Evolutionary conservation across 192 early-diverging fungal genomes (phyloP), one percentile per base, ranked within the genome.

Genomic region (Entophlyctis helioformis): DNA sequence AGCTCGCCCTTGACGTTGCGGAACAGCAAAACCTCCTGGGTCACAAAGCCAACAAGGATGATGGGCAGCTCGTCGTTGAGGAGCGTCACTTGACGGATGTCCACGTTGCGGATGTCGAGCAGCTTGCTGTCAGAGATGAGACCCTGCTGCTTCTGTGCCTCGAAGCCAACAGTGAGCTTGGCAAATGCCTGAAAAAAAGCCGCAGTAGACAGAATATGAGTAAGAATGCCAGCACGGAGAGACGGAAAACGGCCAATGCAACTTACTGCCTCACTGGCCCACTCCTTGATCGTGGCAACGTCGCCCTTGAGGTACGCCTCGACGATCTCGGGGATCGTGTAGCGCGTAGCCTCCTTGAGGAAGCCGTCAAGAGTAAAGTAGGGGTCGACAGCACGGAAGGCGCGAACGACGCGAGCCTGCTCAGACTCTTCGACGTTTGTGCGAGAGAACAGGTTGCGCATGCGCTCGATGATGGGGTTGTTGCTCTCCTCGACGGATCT

Each of bases 11-110:
- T 91, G 43, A 69, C 62, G 71, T 96, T 78, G 49, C 87, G 76
- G 83, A 96, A 99, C 11, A 90, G 56, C 36, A 92, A 81, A 48
- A 96, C 76, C 60, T 99, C 93, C 58, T 95, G 86, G 13, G 93
- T 92, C 50, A 83, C 67, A 78, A 91, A 99, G 1, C 81, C 79
- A 22, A 96, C 49, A 26, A 93, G 77, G 25, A 91, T 63, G 15
- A 96, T 87, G 2, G 96, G 93, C 3, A 95, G 68, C 60, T 91
- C 64, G 60, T 92, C 91, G 41, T 99, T 89, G 19, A 99, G 62
- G 24, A 99, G 71, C 54, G 85, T 89, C 36, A 90, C 81, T 39
- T 89, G 77, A 21, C 82, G 71, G 60, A 98, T 77, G 54, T 96
- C 88, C 18, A 96, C 81, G 43, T 89, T 77, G 51, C 87, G 78